Evolutionary conservation across 345 rosid genomes (phyloP).

Genomic region (Cardiospermum halicacabum): DNA sequence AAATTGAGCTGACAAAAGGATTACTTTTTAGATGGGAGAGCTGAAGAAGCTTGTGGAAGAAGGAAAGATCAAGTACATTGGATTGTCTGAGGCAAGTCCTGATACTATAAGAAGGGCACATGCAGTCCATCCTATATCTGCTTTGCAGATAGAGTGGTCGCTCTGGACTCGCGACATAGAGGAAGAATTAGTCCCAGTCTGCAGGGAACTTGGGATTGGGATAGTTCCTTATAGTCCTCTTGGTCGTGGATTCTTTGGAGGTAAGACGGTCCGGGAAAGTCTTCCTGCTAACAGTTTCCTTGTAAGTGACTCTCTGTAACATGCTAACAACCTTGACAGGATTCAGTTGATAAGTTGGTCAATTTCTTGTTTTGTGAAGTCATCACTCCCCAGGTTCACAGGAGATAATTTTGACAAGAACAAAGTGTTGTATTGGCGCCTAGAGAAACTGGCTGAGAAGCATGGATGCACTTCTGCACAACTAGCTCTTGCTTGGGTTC

Average conservation of each 20-base stretch:
- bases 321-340: too few species aligned
- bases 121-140: slow-evolving; percentile 23
- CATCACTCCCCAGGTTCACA: slow-evolving; percentile 22
- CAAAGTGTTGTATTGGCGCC: slow-evolving; percentile 22
- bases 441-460: slow-evolving; percentile 27
- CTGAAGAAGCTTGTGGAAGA: slow-evolving; percentile 22
- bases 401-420: slow-evolving; percentile 29
- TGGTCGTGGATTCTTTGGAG: slow-evolving; percentile 23
- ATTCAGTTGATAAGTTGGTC: too few species aligned
- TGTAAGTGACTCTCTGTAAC: slow-evolving; percentile 11
- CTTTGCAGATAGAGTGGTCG: slow-evolving; percentile 22
- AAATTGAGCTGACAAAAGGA: not conserved
- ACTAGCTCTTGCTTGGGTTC: slow-evolving; percentile 45
- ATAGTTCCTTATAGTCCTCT: slow-evolving; percentile 22
- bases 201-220: slow-evolving; percentile 24
- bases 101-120: slow-evolving; percentile 23
- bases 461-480: slow-evolving; percentile 32
- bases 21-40: slow-evolving; percentile 18
- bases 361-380: not conserved
- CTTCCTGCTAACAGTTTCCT: slow-evolving; percentile 6
- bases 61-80: slow-evolving; percentile 25
- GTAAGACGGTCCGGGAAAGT: slow-evolving; percentile 17
- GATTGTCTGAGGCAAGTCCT: slow-evolving; percentile 26
- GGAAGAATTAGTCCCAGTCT: slow-evolving; percentile 23
- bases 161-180: slow-evolving; percentile 19